Evolutionary conservation across 2,329 filamentous ascomycete genomes (phyloP), one percentile per base, ranked within the genome.

Genomic region (Aspergillus sp.): DNA sequence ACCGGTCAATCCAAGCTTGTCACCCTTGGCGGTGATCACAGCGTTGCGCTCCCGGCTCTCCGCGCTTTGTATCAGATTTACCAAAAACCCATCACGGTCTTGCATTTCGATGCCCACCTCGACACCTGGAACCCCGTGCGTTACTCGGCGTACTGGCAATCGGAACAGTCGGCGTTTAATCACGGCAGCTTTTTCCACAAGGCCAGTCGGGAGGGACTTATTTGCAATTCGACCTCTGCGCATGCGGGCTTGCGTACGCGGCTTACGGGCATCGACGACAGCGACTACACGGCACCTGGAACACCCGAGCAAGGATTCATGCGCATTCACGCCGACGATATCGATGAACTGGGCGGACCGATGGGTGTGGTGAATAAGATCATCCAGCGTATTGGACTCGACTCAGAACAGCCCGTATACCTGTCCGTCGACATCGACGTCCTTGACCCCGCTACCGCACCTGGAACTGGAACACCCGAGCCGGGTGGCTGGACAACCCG

Each of bases 111-210:
- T 67, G 86, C 81, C 2, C 90, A 96, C 71, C 82, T 95, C 2
- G 91, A 95, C 70, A 95, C 91, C 2, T 95, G 91, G 90, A 87
- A 93, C 71, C 90, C 91, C 2, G 84, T 74, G 35, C 76, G 90
- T 65, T 96, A 96, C 74, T 90, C 90, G 0, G 87, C 84, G 15
- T 86, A 87, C 55, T 96, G 92, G 92, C 74, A 79, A 6, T 83
- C 82, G 3, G 82, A 85, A 59, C 89, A 91, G 72, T 83, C 85
- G 2, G 84, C 88, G 65, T 95, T 96, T 78, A 96, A 88, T 69
- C 92, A 96, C 74, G 92, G 93, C 4, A 90, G 86, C 64, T 95
- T 96, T 87, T 96, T 96, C 81, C 93, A 91, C 89, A 84, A 93
- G 64, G 92, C 92, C 6, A 87, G 87, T 49, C 86, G 87, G 31